Percentiles rank a stretch among this genome's conserved stretches.
Evolutionary conservation across 2,329 filamentous ascomycete species (phyloP).

Genomic region (Ceratocystis lukuohia): DNA sequence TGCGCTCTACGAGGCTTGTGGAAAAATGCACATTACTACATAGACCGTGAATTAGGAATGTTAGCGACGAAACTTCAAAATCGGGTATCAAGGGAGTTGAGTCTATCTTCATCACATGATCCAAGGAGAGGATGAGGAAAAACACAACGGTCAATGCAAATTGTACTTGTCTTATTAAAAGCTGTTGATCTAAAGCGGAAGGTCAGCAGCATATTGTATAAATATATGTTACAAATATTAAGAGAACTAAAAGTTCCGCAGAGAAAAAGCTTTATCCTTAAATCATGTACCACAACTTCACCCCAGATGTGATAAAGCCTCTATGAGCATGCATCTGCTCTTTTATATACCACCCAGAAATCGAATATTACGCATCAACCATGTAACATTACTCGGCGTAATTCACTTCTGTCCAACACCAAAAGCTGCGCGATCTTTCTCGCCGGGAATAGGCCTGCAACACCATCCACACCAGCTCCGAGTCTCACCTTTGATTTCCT

Average conservation of each 20-base stretch:
- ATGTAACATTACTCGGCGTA: background rate
- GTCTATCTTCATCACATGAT: background rate
- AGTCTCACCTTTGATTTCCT: slow-evolving; percentile 54
- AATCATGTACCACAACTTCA: background rate
- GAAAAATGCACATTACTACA: slow-evolving; percentile 17
- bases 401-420: background rate
- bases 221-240: slow-evolving; percentile 5
- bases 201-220: slow-evolving; percentile 4
- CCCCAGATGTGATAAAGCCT: background rate
- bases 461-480: slow-evolving; percentile 94
- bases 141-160: background rate
- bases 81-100: background rate
- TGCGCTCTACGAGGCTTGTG: slow-evolving; percentile 11
- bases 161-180: background rate
- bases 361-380: background rate
- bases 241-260: background rate
- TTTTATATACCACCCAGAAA: slow-evolving; percentile 8
- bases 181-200: slow-evolving; percentile 1
- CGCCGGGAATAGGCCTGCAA: slow-evolving; percentile 54
- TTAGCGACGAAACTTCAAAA: background rate
- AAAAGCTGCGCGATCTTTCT: slow-evolving; percentile 29
- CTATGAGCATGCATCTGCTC: background rate
- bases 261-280: background rate
- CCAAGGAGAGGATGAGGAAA: background rate
- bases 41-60: background rate